These are phyloP conservation scores for Fusarium sp. DNA, from an alignment of 2,329 filamentous ascomycete genomes.

Conservation along the genomic window DNA sequence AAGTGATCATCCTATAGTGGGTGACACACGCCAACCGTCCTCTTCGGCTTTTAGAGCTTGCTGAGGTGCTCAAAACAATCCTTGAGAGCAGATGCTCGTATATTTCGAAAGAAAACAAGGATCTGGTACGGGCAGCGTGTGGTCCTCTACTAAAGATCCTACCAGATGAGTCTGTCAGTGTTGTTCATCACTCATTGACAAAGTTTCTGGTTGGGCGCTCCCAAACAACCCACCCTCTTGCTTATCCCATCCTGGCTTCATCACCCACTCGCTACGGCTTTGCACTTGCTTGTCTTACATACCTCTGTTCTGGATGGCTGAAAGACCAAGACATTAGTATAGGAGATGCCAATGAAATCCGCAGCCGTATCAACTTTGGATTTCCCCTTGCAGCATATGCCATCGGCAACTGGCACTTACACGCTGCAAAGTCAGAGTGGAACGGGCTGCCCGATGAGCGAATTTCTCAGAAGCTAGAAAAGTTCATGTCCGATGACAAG, in stretches of 20 bases:
- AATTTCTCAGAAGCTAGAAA: slow-evolving; percentile 7
- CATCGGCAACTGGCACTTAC: slow-evolving; percentile 17
- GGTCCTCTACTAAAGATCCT: slow-evolving; percentile 34
- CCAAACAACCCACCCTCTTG: background rate
- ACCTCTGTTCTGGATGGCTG: slow-evolving; percentile 19
- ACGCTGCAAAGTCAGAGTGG: slow-evolving; percentile 16
- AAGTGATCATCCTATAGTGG: slow-evolving; percentile 29
- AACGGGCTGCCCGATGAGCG: background rate
- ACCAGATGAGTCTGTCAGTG: slow-evolving; percentile 31
- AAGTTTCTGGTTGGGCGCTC: slow-evolving; percentile 29
- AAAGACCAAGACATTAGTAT: background rate
- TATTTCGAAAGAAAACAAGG: slow-evolving; percentile 25
- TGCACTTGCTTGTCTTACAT: slow-evolving; percentile 28
- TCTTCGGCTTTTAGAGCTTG: slow-evolving; percentile 33
- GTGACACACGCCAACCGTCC: slow-evolving; percentile 33
- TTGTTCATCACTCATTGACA: slow-evolving; percentile 38
- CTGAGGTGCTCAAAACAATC: slow-evolving; percentile 24
- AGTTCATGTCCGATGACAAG: slow-evolving; percentile 4
- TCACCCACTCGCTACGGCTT: slow-evolving; percentile 25
- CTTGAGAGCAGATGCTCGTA: background rate
- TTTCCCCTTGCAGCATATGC: slow-evolving; percentile 31
- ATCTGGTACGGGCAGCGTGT: slow-evolving; percentile 28
- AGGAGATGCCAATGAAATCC: background rate
- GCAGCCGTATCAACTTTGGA: slow-evolving; percentile 5
- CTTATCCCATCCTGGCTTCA: slow-evolving; percentile 24